Conservation (phyloP, 768 basidiomycete genomes). For the Tylopilus sp. region DNA sequence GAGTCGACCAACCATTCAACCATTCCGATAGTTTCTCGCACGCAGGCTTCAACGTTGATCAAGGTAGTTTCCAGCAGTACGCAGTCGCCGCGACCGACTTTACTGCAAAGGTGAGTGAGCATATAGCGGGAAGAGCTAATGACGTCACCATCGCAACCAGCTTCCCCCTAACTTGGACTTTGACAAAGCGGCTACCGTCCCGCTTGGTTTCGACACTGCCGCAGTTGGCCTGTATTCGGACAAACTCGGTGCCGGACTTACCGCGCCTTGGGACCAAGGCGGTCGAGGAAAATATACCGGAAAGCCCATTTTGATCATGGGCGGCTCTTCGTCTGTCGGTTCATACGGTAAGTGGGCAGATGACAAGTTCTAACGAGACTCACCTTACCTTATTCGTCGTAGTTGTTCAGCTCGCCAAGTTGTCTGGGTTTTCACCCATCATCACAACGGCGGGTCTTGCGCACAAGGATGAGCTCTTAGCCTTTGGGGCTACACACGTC, state of each 20-base stretch:
- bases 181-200: conserved; percentile 45
- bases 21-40: conserved; percentile 15
- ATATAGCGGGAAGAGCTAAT: neutral
- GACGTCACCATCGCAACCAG: conserved; percentile 22
- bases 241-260: conserved; percentile 37
- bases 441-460: conserved; percentile 36
- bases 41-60: conserved; percentile 32
- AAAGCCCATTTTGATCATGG: conserved; percentile 44
- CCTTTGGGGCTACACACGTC: conserved; percentile 39
- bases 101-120: conserved; percentile 34
- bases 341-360: conserved; percentile 36
- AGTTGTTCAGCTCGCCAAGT: conserved; percentile 40
- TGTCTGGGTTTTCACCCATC: conserved; percentile 40
- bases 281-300: conserved; percentile 37
- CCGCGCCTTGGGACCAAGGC: conserved; percentile 32
- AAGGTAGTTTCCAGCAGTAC: conserved; percentile 40
- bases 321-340: conserved; percentile 49
- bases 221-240: conserved; percentile 43
- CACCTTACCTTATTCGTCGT: neutral
- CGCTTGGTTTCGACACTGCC: conserved; percentile 45
- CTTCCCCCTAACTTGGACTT: conserved; percentile 43
- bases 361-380: neutral
- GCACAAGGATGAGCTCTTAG: conserved; percentile 30
- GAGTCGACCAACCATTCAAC: neutral
- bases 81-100: conserved; percentile 30